Base-by-base conservation (phyloP, 768 basidiomycete species). In the Chiua virens region DNA sequence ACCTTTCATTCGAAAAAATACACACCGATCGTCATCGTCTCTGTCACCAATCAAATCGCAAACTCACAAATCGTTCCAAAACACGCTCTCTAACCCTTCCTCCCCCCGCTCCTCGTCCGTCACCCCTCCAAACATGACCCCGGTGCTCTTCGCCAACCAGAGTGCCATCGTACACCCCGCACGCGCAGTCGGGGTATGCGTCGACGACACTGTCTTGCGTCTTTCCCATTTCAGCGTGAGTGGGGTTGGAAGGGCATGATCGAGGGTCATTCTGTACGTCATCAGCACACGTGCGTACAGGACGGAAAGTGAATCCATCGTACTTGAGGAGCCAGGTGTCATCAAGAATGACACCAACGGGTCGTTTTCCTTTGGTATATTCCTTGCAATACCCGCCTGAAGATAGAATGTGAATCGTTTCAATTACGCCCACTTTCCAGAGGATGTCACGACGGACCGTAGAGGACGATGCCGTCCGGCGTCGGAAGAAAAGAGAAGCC, bases 331-430 rank as follows among this genome's bases (percentile, higher is more conserved):
- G 75, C 94, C 92, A 97, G 0, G 89, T 91, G 62, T 97, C 92
- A 17, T 92, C 90, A 7, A 95, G 75, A 73, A 89, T 92, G n/a
- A 92, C 75, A 1, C 93, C 93, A 13, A 91, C 72, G 0, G 89
- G 85, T 1, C 89, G 82, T 62, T 92, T 91, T 3, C 92, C 91
- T 63, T 94, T 93, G 20, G 70, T 62, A 59, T 94, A 95, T 69
- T 92, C 88, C 66, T 97, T 95, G 64, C 87, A 91, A 65, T 96
- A 96, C 0, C 94, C 94, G 11, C 91, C 88, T 90, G 45, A 17
- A 18, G 11, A 10, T 14, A 13, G 34, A 5, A 27, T n/a, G 8
- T 36, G 1, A 14, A 8, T 34, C 5, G 7, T 15, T 47, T 1
- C 17, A 6, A n/a, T 38, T 8, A 13, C 18, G 17, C 17, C 14